Evolutionary conservation across 805 yeast genomes (phyloP), one percentile per base, ranked within the genome.

Genomic region (Hemisphaericaspora nanyangensis): DNA sequence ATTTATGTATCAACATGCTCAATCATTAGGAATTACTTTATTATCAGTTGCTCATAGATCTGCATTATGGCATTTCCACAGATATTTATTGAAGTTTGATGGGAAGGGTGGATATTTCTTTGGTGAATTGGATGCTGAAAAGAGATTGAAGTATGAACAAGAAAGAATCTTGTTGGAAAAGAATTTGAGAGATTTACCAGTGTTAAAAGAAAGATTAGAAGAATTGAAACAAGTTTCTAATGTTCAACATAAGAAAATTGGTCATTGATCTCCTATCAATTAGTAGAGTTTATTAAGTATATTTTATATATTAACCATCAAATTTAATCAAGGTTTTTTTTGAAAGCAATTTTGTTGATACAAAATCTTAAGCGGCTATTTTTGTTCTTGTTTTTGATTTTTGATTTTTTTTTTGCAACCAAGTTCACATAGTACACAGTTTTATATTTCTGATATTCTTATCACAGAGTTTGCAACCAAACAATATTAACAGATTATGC

Each of bases 41-140:
- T 65, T 90, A 28, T 87, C 96, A 0, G 97, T 90, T 7, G 93
- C 96, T 35, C 98, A 90, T 61, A 72, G 97, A 47, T 83, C 95
- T 3, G 86, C 95, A 5, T 66, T 90, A 46, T 90, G 96, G 96
- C 85, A 85, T 58, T 90, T 87, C 68, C 98, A 90, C 60, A 77
- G 82, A 45, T 76, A 78, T 50, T 76, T 90, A 41, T 69, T 90
- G 47, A 89, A 88, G 58, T 87, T 90, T 55, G 90, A 84, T 54
- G 95, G 95, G n/a, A 76, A 78, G 52, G 91, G 91, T 2, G 79
- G 79, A 6, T 85, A 82, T 52, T 62, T 49, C 42, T 77, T 76
- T 45, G 72, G 77, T 5, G 72, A 73, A 46, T 76, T 90, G 39
- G 80, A 89, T 59, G 90, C 96, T 5, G 73, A 74, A 22, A 72